Evolutionary conservation across 768 basidiomycete species (phyloP).

Genomic region (Mycena albidolilacea): DNA sequence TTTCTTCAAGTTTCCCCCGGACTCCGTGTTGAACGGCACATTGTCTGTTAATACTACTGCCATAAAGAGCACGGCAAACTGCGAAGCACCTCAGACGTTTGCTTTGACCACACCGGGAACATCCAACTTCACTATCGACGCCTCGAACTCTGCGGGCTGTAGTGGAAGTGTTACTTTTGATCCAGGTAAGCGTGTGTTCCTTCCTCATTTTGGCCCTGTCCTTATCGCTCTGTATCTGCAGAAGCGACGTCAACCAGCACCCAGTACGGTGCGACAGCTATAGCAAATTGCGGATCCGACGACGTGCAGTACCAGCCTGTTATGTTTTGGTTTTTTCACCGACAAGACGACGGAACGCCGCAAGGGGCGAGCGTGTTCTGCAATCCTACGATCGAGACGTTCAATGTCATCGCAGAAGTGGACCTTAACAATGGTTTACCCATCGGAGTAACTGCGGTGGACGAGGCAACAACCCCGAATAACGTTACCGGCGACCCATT

Average conservation of each 20-base stretch:
- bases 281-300: constrained; percentile 49
- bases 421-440: constrained; percentile 61
- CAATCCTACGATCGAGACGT: constrained; percentile 62
- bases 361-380: constrained; percentile 72
- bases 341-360: constrained; percentile 45
- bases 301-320: constrained; percentile 64
- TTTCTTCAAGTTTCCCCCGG: constrained; percentile 56
- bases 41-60: constrained; percentile 68
- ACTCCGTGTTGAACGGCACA: constrained; percentile 65
- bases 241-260: constrained; percentile 16
- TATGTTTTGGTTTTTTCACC: constrained; percentile 77
- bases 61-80: constrained; percentile 63
- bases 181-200: constrained; percentile 38
- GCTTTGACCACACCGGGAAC: constrained; percentile 38
- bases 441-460: constrained; percentile 51
- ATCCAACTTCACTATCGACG: constrained; percentile 55
- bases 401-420: constrained; percentile 59
- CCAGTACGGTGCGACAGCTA: constrained; percentile 67
- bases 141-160: constrained; percentile 65
- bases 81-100: constrained; percentile 54
- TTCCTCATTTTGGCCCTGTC: too few relatives aligned
- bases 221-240: neutral
- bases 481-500: constrained; percentile 66
- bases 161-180: constrained; percentile 53
- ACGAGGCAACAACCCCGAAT: constrained; percentile 54